These are phyloP conservation scores for Neonectria punicea DNA, from an alignment of 2,329 filamentous ascomycete species.

Conservation along the genomic window DNA sequence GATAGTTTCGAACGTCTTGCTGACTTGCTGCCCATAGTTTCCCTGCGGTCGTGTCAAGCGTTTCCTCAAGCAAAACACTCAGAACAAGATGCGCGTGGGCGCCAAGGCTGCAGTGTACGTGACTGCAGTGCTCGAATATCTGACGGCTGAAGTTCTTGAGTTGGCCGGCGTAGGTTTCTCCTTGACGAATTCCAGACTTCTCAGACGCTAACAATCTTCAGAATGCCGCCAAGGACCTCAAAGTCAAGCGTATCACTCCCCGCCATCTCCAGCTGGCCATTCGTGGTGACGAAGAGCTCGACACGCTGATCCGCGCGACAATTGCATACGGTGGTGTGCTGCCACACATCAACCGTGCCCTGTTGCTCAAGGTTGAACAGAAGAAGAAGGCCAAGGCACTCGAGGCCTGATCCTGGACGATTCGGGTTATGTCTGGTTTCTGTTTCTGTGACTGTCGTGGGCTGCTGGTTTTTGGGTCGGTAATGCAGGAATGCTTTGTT, in stretches of 20 bases:
- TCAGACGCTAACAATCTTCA: conserved; percentile 48
- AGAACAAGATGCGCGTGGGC: conserved; percentile 99
- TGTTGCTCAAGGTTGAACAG: conserved; percentile 95
- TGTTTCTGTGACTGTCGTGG: conserved; percentile 36
- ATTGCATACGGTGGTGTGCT: conserved; percentile 98
- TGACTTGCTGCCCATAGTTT: conserved; percentile 71
- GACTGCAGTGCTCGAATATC: conserved; percentile 96
- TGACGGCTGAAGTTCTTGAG: conserved; percentile 97
- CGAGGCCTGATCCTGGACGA: conserved; percentile 51
- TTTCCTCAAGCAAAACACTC: conserved; percentile 98
- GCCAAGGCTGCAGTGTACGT: conserved; percentile 99
- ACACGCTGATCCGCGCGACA: conserved; percentile 95
- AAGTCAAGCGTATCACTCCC: conserved; percentile 99
- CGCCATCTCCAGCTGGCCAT: conserved; percentile 98
- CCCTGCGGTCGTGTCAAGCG: conserved; percentile 99
- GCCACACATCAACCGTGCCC: conserved; percentile 97
- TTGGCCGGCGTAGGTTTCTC: conserved; percentile 81
- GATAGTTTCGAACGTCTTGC: conserved; percentile 20
- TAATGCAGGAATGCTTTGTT: conserved; percentile 44
- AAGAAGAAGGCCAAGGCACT: conserved; percentile 84
- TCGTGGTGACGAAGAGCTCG: conserved; percentile 96
- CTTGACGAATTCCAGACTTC: conserved; percentile 2
- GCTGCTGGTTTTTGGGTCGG: conserved; percentile 41
- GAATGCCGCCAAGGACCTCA: conserved; percentile 99
- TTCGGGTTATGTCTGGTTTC: conserved; percentile 29